These are phyloP conservation scores for Xanthoconium stramineum DNA, from an alignment of 768 basidiomycete genomes.

Conservation along the genomic window DNA sequence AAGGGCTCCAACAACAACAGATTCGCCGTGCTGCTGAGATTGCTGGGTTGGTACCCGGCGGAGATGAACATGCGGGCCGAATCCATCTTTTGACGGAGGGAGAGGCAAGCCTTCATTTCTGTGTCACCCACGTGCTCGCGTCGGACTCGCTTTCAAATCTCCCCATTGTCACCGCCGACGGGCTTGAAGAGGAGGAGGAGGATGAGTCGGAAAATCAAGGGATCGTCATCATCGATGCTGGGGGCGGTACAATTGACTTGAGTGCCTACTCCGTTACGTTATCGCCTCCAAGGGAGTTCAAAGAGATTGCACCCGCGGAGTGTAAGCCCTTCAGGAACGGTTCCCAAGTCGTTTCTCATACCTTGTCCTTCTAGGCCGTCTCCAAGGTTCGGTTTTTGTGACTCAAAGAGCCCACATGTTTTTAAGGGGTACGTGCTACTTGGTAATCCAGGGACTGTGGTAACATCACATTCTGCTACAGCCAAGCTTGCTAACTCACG, in stretches of 20 bases:
- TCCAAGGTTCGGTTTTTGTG: slow-evolving; percentile 39
- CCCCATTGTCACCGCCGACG: neutral
- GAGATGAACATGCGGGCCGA: slow-evolving; percentile 8
- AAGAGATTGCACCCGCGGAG: slow-evolving; percentile 34
- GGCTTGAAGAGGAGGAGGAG: neutral
- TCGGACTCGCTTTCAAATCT: slow-evolving; percentile 6
- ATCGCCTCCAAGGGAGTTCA: slow-evolving; percentile 21
- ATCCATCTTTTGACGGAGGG: slow-evolving; percentile 26
- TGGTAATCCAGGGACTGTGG: neutral
- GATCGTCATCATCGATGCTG: slow-evolving; percentile 37
- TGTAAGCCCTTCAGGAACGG: slow-evolving; percentile 13
- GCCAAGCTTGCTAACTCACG: slow-evolving; percentile 29
- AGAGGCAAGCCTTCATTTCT: slow-evolving; percentile 32
- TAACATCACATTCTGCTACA: slow-evolving; percentile 3
- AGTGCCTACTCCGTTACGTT: slow-evolving; percentile 34
- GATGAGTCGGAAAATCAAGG: slow-evolving; percentile 17
- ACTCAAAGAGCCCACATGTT: slow-evolving; percentile 27
- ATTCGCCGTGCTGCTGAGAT: neutral
- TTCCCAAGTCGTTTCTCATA: neutral
- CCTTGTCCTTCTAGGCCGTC: slow-evolving; percentile 24
- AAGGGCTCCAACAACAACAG: slow-evolving; percentile 4
- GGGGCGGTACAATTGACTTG: slow-evolving; percentile 28
- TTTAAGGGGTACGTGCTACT: slow-evolving; percentile 22
- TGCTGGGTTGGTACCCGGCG: slow-evolving; percentile 7
- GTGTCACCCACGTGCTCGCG: slow-evolving; percentile 41